A percentile compares a stretch with the other conserved stretches of the same genome.
Evolutionary conservation across 176 grass and related monocot species (phyloP).

Genomic region (Puccinellia tenuiflora): DNA sequence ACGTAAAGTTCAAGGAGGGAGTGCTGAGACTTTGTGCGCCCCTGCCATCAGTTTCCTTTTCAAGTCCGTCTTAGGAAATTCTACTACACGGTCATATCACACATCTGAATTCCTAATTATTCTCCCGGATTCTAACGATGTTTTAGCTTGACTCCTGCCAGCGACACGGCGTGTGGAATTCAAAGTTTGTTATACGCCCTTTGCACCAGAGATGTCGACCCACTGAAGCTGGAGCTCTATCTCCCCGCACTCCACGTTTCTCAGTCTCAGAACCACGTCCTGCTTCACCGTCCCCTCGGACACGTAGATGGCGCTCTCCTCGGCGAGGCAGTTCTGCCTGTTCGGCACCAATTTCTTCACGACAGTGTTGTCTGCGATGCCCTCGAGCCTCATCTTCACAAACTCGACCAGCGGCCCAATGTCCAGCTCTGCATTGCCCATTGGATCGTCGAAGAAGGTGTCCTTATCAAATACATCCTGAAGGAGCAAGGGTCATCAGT

Average conservation of each 20-base stretch:
- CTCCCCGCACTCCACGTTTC: conserved; percentile 57
- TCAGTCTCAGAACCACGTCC: conserved; percentile 48
- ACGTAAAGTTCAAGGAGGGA: too few species aligned
- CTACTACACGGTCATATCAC: too few species aligned
- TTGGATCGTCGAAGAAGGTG: conserved; percentile 66
- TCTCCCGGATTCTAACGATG: not conserved
- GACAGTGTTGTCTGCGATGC: conserved; percentile 31
- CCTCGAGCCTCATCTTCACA: conserved; percentile 58
- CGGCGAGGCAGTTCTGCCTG: conserved; percentile 62
- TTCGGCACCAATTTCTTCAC: conserved; percentile 51
- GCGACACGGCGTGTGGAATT: not conserved
- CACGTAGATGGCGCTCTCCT: conserved; percentile 43
- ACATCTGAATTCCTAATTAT: not conserved
- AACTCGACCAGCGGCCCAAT: conserved; percentile 57
- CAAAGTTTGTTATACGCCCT: not conserved
- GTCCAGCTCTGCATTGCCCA: conserved; percentile 81
- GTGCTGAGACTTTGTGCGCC: too few species aligned
- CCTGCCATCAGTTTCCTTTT: too few species aligned
- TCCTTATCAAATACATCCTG: conserved; percentile 95
- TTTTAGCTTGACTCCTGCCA: not conserved
- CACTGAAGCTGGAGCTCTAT: conserved; percentile 59
- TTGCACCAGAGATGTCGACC: conserved; percentile 40
- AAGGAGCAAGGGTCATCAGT: not conserved
- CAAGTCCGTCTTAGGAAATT: too few species aligned
- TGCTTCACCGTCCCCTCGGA: conserved; percentile 54